These are phyloP conservation scores for Mycena indigotica DNA, from an alignment of 768 basidiomycete species.

Conservation along the genomic window DNA sequence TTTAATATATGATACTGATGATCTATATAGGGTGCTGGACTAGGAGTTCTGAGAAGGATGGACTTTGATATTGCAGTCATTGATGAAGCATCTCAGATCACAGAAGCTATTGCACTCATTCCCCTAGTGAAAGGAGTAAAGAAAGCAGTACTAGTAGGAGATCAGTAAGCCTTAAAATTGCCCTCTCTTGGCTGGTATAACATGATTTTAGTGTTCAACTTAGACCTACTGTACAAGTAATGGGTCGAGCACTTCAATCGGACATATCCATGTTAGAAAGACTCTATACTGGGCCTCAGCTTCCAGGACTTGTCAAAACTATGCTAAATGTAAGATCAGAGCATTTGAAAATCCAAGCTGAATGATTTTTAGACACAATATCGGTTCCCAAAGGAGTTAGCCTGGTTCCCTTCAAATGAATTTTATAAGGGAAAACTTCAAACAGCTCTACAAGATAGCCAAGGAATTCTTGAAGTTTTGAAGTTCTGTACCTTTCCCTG, in stretches of 20 bases:
- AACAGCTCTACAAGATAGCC: conserved; percentile 43
- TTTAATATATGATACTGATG: background rate
- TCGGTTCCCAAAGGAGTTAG: conserved; percentile 60
- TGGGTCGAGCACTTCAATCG: conserved; percentile 57
- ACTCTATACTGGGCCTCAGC: conserved; percentile 46
- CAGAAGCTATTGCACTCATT: conserved; percentile 65
- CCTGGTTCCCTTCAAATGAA: conserved; percentile 60
- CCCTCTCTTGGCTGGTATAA: background rate
- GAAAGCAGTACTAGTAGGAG: conserved; percentile 64
- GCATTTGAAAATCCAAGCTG: background rate
- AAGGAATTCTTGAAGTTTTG: no score
- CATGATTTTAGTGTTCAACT: conserved; percentile 56
- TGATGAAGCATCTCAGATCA: conserved; percentile 73
- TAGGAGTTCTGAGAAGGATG: conserved; percentile 56
- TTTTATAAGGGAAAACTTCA: conserved; percentile 61
- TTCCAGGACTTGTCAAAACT: conserved; percentile 47
- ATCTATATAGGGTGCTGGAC: conserved; percentile 49
- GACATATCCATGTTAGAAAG: conserved; percentile 67
- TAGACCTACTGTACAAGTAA: conserved; percentile 61
- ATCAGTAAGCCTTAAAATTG: conserved; percentile 54
- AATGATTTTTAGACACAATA: conserved; percentile 64
- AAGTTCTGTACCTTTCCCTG: conserved; percentile 56
- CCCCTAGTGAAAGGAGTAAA: conserved; percentile 66
- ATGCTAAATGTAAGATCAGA: conserved; percentile 55
- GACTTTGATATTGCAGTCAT: conserved; percentile 65